Base-by-base conservation (phyloP, 345 rosid genomes). In the Eucalyptus camaldulensis region DNA sequence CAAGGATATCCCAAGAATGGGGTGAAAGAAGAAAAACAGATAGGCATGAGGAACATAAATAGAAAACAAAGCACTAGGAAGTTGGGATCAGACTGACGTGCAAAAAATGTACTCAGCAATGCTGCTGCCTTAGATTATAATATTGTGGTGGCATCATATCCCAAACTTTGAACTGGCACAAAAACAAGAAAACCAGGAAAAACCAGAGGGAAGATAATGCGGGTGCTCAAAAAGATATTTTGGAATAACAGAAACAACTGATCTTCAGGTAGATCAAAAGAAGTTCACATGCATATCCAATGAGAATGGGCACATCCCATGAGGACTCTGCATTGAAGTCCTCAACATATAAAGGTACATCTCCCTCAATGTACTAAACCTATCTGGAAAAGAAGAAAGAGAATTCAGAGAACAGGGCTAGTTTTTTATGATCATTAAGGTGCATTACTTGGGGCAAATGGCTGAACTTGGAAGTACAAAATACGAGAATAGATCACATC, bases 31-130 rank as follows among this genome's bases (percentile, higher is more conserved):
- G 22, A 31, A 87, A 33, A 87, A 83, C 12, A 5, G 8, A 86
- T 29, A 21, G 87, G 87, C 7, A 86, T 8, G 40, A 86, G 51
- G 40, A 29, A 4, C 31, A 17, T 29, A 25, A 13, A n/a, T 15
- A 49, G 56, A 86, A 25, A 86, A 7, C 44, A 62, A 19, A 50
- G 27, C 40, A 51, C 31, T n/a, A 22, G 86, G 58, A 88, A 80
- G 27, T 65, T 85, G 86, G 92, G 96, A 94, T 93, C 96, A 92
- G 95, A 95, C 96, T 94, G 96, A 94, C 95, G 92, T 94, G 96
- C 95, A 95, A 94, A 93, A 80, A 19, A 44, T 51, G 67, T 51
- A 91, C 83, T 95, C 96, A 93, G 93, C 95, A 95, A 11, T 24
- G 92, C 89, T 91, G 54, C 37, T 86, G 92, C 93, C 92, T 94